These are phyloP conservation scores for Dissoconium aciculare DNA, from an alignment of 2,329 filamentous ascomycete species.

Conservation along the genomic window DNA sequence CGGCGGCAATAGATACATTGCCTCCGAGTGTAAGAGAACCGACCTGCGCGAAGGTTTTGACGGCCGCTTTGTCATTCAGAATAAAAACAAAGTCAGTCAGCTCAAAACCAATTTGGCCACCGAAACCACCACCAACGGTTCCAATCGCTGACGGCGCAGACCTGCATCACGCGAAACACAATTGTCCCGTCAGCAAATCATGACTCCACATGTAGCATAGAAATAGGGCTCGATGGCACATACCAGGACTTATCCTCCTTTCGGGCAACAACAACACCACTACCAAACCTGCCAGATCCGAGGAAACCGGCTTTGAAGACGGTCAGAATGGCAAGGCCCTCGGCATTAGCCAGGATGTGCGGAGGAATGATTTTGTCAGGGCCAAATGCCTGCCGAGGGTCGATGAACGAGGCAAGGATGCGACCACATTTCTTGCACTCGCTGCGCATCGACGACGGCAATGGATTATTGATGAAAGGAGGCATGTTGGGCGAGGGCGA, in stretches of 20 bases:
- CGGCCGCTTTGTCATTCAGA: constrained; percentile 76
- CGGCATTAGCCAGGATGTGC: constrained; percentile 74
- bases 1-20: constrained; percentile 90
- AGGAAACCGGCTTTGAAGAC: constrained; percentile 80
- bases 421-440: constrained; percentile 51
- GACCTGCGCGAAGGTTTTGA: constrained; percentile 84
- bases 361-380: constrained; percentile 97
- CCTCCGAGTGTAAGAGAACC: constrained; percentile 86
- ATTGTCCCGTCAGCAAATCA: not conserved
- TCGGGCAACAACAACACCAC: constrained; percentile 66
- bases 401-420: constrained; percentile 87
- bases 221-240: not conserved
- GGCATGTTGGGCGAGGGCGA: constrained; percentile 25
- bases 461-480: constrained; percentile 38
- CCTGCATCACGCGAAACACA: constrained; percentile 8
- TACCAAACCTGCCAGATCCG: constrained; percentile 66
- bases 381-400: constrained; percentile 82
- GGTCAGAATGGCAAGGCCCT: constrained; percentile 76
- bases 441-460: constrained; percentile 40
- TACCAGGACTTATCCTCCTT: constrained; percentile 60
- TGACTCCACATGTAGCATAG: not conserved
- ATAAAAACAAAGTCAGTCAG: constrained; percentile 96
- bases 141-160: constrained; percentile 69
- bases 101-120: constrained; percentile 76
- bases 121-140: constrained; percentile 67